Evolutionary conservation across 805 yeast species (phyloP), one percentile per base, ranked within the genome.

Genomic region (Cyberlindnera euphorbiiphila): DNA sequence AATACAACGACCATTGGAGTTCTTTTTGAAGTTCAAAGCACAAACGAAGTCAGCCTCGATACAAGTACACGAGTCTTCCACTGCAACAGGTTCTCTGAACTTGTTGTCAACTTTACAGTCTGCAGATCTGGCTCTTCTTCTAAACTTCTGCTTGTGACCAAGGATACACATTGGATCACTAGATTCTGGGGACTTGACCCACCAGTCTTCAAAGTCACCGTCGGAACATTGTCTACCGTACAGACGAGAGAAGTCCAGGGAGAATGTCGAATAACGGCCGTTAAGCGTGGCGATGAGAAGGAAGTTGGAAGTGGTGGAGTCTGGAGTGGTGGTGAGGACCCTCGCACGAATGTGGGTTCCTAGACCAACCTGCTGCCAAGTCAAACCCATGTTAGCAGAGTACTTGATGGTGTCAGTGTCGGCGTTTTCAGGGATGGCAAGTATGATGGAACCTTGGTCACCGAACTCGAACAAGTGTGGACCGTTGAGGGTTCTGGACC

Each of bases 381-480:
- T 58, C 23, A 65, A 55, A 29, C 96, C 96, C 54, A 83, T 87
- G 55, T 86, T 89, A 11, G 79, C 54, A 0, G 94, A 79, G 50
- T 69, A 86, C 37, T 57, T 64, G 29, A 68, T 59, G 6, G 59
- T 58, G 36, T 66, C 66, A 0, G 56, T 50, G 5, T 51, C 55
- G 5, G 67, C 53, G 13, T 56, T 51, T 23, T 50, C 60, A 25
- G 82, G 80, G n/a, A 75, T 58, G 2, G 85, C 82, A 3, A 82
- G 57, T 13, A 85, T 71, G 9, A 86, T 58, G 51, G 85, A 83
- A 23, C 95, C 96, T 41, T 73, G 75, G 58, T 86, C 94, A 32
- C 91, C 95, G 61, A 77, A 78, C 2, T 78, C 69, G 44, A 73
- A 76, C 4, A 67, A 43, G 25, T 74, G 66, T 3, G 85, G 74